Conservation (phyloP, 805 yeast genomes). For the Phaffomyces antillensis region DNA sequence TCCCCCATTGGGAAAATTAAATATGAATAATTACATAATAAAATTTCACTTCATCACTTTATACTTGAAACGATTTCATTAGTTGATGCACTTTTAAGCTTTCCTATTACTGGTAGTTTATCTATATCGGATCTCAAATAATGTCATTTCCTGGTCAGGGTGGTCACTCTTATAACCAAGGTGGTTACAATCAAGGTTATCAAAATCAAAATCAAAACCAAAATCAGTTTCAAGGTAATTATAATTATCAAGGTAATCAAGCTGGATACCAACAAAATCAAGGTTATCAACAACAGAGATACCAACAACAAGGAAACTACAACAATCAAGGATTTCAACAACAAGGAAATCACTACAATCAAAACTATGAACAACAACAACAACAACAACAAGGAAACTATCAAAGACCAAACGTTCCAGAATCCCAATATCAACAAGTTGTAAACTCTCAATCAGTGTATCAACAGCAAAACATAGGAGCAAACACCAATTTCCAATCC, state of each 20-base stretch:
- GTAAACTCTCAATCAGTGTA: slow-evolving; percentile 3
- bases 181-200: background rate
- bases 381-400: background rate
- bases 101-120: too few relatives aligned
- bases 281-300: background rate
- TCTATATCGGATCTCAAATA: background rate
- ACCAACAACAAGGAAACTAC: background rate
- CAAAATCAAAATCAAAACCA: too few relatives aligned
- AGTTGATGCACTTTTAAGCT: too few relatives aligned
- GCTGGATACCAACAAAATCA: background rate
- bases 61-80: too few relatives aligned
- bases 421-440: slow-evolving; percentile 4
- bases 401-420: background rate
- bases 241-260: too few relatives aligned
- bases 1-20: too few relatives aligned
- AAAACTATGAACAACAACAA: background rate
- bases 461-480: slow-evolving; percentile 2
- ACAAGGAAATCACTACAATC: background rate
- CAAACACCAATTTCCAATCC: slow-evolving; percentile 2
- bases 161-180: background rate
- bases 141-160: background rate
- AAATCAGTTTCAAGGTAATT: too few relatives aligned
- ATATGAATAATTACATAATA: too few relatives aligned
- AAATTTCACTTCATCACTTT: too few relatives aligned
- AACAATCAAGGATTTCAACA: background rate